Percentiles rank a stretch among this genome's conserved stretches.
phyloP scores from a whole-genome alignment of 1,139 yeast species.

The Kodamaea sp. region DNA sequence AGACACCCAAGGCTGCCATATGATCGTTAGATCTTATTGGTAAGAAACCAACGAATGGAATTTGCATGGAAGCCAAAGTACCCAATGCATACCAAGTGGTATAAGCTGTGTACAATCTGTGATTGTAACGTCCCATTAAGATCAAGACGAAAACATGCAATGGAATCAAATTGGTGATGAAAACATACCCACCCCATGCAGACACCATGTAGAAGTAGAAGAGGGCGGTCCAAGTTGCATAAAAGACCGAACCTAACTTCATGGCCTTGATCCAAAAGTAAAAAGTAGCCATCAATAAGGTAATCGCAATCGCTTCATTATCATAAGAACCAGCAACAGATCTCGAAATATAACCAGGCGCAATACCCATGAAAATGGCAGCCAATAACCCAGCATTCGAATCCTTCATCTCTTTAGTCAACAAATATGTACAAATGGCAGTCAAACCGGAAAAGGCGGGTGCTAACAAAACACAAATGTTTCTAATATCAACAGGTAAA shows the following conservation, averaged over 20 bases:
- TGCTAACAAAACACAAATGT: conserved; percentile 92
- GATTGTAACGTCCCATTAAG: conserved; percentile 90
- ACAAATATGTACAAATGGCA: conserved; percentile 84
- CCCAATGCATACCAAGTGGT: conserved; percentile 97
- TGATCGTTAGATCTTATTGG: conserved; percentile 98
- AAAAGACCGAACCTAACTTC: conserved; percentile 84
- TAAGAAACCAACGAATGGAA: conserved; percentile 95
- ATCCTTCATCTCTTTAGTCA: conserved; percentile 88
- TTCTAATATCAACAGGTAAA: conserved; percentile 89
- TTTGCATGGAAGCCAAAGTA: conserved; percentile 96
- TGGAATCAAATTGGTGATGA: conserved; percentile 96
- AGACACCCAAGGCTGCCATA: conserved; percentile 97
- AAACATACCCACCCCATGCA: conserved; percentile 99
- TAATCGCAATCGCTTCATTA: conserved; percentile 98
- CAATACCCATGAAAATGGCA: conserved; percentile 94
- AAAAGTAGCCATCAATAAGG: conserved; percentile 91
- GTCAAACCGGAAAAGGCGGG: conserved; percentile 96
- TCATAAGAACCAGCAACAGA: conserved; percentile 99
- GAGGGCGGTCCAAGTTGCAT: conserved; percentile 80
- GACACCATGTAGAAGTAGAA: conserved; percentile 98
- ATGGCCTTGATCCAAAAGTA: conserved; percentile 93
- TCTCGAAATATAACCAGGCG: conserved; percentile 97
- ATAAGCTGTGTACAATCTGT: conserved; percentile 82
- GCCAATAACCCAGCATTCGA: conserved; percentile 86
- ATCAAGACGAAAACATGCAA: conserved; percentile 87